phyloP scores from a whole-genome alignment of 2,329 filamentous ascomycete genomes.

The Hymenoscyphus scutula region DNA sequence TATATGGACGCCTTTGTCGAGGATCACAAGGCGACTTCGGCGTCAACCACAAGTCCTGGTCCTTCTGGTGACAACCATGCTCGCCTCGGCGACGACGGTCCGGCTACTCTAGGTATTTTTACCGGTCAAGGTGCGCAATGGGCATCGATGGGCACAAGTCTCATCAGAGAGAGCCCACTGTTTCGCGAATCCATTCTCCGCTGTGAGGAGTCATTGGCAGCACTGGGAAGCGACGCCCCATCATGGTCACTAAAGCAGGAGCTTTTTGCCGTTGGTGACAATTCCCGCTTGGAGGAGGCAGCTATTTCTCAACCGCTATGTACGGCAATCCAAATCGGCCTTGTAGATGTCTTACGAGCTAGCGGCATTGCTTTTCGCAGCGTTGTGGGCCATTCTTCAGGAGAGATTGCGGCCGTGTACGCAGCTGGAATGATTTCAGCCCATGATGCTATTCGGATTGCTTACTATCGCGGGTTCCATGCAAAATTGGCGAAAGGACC shows the following conservation, averaged over 20 bases:
- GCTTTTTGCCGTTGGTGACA: neutral
- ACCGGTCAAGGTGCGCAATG: constrained; percentile 36
- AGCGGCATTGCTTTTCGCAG: constrained; percentile 40
- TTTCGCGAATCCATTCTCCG: constrained; percentile 23
- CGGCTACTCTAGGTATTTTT: constrained; percentile 21
- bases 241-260: constrained; percentile 31
- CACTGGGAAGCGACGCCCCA: constrained; percentile 10
- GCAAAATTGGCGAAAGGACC: constrained; percentile 26
- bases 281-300: constrained; percentile 40
- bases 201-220: constrained; percentile 7
- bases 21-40: neutral
- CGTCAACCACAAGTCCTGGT: too few species aligned
- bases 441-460: constrained; percentile 41
- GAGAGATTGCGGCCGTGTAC: constrained; percentile 49
- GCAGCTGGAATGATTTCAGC: constrained; percentile 37
- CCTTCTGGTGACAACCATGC: neutral
- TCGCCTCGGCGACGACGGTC: neutral
- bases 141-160: constrained; percentile 27
- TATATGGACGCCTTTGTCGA: neutral
- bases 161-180: constrained; percentile 13
- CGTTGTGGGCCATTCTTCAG: constrained; percentile 46
- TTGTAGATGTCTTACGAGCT: constrained; percentile 43
- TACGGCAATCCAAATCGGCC: constrained; percentile 47
- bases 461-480: constrained; percentile 40
- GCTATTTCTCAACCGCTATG: constrained; percentile 41